These are phyloP conservation scores for Begonia fuchsioides DNA, from an alignment of 306 rosid species.

Conservation along the genomic window DNA sequence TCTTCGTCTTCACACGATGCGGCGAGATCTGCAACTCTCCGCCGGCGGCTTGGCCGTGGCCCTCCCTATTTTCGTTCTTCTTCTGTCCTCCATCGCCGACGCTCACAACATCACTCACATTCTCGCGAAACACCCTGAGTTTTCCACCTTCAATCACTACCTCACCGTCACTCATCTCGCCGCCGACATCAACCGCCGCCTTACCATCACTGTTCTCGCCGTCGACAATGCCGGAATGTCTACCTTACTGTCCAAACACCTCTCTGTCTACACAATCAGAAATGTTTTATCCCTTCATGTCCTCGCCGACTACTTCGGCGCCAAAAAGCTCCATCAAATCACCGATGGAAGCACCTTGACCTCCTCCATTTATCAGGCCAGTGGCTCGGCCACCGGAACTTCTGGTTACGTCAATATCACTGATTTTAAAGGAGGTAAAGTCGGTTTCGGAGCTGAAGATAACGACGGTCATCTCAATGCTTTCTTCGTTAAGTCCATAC, in stretches of 20 bases:
- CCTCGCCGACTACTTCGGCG: slow-evolving; percentile 74
- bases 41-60: slow-evolving; percentile 5
- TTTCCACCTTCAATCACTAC: slow-evolving; percentile 86
- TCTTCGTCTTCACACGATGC: background rate
- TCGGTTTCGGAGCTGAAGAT: no score
- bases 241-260: slow-evolving; percentile 43
- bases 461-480: slow-evolving; percentile 40
- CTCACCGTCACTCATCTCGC: slow-evolving; percentile 85
- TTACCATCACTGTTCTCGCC: slow-evolving; percentile 81
- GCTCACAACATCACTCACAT: slow-evolving; percentile 68
- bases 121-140: slow-evolving; percentile 49
- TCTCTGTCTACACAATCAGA: slow-evolving; percentile 39
- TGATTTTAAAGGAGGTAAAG: no score
- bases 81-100: slow-evolving; percentile 5
- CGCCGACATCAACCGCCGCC: slow-evolving; percentile 79
- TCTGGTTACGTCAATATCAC: slow-evolving; percentile 81
- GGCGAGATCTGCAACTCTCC: background rate
- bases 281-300: slow-evolving; percentile 86
- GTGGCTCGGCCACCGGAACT: slow-evolving; percentile 61
- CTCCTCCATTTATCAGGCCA: no score
- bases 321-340: slow-evolving; percentile 81
- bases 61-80: slow-evolving; percentile 14
- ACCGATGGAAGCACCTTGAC: slow-evolving; percentile 59
- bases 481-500: slow-evolving; percentile 50
- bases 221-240: slow-evolving; percentile 85